Conservation (phyloP, 2,329 filamentous ascomycete species). For the Coniochaeta prunicola region DNA sequence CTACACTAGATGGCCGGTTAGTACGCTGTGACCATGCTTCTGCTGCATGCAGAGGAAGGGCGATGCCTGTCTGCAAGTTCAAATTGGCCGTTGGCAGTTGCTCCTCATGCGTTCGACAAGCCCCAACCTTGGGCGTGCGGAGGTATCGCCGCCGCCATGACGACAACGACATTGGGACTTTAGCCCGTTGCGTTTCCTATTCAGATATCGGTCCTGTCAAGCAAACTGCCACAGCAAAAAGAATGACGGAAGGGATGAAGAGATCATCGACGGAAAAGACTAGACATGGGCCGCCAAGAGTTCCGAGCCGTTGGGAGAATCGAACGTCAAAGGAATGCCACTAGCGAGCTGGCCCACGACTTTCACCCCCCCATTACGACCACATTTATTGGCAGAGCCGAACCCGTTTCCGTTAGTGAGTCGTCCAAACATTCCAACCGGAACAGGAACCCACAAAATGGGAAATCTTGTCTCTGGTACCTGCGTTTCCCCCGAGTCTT, state of each 20-base stretch:
- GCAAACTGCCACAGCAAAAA: background rate
- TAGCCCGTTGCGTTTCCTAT: background rate
- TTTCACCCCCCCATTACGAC: background rate
- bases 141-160: background rate
- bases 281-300: background rate
- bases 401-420: background rate
- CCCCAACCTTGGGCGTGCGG: background rate
- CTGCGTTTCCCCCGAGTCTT: background rate
- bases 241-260: background rate
- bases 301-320: background rate
- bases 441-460: background rate
- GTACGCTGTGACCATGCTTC: background rate
- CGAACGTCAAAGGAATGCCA: conserved; percentile 1
- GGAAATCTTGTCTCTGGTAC: background rate
- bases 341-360: conserved; percentile 1
- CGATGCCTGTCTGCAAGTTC: background rate
- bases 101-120: background rate
- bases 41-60: background rate
- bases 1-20: background rate
- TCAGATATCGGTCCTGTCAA: background rate
- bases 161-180: background rate
- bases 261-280: background rate
- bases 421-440: conserved; percentile 1
- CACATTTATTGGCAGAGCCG: background rate
- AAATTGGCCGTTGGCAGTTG: background rate